Evolutionary conservation across 176 grass and related monocot genomes (phyloP).

Genomic region (Cocos nucifera): DNA sequence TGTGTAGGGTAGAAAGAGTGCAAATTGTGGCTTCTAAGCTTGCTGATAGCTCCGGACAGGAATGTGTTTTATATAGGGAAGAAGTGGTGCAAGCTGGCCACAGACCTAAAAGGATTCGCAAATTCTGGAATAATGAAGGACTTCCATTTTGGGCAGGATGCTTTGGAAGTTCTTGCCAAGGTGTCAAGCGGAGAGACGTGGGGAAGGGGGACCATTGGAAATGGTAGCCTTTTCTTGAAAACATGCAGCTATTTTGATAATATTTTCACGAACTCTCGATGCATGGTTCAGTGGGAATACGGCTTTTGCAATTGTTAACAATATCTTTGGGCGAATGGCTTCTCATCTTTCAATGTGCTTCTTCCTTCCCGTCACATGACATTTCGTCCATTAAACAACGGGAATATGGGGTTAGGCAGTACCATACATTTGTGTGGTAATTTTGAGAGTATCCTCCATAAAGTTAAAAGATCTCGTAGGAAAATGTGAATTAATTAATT

Average conservation of each 20-base stretch:
- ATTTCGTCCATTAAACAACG: too few relatives aligned
- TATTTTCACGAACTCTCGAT: not conserved
- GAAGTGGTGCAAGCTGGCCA: not conserved
- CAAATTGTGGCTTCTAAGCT: too few relatives aligned
- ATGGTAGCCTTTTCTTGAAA: too few relatives aligned
- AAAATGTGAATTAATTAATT: too few relatives aligned
- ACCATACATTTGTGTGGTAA: not conserved
- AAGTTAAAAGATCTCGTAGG: too few relatives aligned
- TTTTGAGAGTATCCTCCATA: not conserved
- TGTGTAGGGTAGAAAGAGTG: too few relatives aligned
- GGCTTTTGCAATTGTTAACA: not conserved
- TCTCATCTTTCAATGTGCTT: not conserved
- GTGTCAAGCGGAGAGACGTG: not conserved
- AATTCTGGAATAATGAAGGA: not conserved
- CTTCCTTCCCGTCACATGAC: not conserved
- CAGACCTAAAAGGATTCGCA: not conserved
- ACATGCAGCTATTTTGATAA: not conserved
- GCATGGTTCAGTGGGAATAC: not conserved
- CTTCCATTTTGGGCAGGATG: constrained; percentile 1
- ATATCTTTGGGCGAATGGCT: constrained; percentile 7
- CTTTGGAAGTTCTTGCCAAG: not conserved
- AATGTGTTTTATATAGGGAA: constrained; percentile 2
- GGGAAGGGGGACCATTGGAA: not conserved
- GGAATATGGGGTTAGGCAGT: too few relatives aligned
- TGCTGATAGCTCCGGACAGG: not conserved